Evolutionary conservation across 2,329 filamentous ascomycete genomes (phyloP).

Genomic region (Colletotrichum lupini): DNA sequence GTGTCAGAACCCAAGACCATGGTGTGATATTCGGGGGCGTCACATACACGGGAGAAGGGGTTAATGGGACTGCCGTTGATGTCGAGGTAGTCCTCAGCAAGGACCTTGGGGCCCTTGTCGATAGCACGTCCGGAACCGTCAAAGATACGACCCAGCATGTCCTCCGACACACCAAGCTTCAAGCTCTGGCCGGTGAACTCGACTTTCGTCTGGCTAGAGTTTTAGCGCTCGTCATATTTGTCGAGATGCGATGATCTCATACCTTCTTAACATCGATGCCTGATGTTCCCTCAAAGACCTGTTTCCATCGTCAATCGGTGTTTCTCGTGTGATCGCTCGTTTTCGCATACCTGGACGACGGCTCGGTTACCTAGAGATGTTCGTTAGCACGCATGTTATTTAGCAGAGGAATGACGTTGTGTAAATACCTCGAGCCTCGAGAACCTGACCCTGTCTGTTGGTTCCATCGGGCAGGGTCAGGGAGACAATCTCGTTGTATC

Average conservation of each 20-base stretch:
- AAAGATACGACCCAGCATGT: constrained; percentile 99
- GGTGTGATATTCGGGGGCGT: neutral
- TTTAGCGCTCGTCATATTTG: constrained; percentile 26
- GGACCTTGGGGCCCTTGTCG: constrained; percentile 97
- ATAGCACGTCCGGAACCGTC: constrained; percentile 98
- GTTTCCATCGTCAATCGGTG: constrained; percentile 44
- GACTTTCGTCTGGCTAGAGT: constrained; percentile 81
- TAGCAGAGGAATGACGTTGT: constrained; percentile 32
- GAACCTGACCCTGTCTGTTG: constrained; percentile 91
- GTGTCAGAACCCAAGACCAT: constrained; percentile 35
- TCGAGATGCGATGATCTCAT: constrained; percentile 41
- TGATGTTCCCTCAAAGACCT: constrained; percentile 97
- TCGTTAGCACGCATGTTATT: constrained; percentile 37
- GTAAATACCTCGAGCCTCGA: constrained; percentile 90
- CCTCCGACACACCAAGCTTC: constrained; percentile 98
- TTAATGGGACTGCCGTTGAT: constrained; percentile 99
- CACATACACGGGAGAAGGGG: constrained; percentile 89
- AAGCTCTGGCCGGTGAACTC: constrained; percentile 97
- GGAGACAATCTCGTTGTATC: constrained; percentile 97
- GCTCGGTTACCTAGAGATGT: constrained; percentile 80
- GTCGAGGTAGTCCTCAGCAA: constrained; percentile 97
- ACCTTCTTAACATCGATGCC: constrained; percentile 99
- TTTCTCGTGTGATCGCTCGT: constrained; percentile 18
- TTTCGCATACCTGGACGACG: constrained; percentile 83
- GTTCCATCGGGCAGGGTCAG: constrained; percentile 96